A percentile compares a stretch with the other conserved stretches of the same genome.
These are phyloP conservation scores for Kodamaea kaohsiungensis DNA, from an alignment of 805 yeast genomes.

Conservation along the genomic window DNA sequence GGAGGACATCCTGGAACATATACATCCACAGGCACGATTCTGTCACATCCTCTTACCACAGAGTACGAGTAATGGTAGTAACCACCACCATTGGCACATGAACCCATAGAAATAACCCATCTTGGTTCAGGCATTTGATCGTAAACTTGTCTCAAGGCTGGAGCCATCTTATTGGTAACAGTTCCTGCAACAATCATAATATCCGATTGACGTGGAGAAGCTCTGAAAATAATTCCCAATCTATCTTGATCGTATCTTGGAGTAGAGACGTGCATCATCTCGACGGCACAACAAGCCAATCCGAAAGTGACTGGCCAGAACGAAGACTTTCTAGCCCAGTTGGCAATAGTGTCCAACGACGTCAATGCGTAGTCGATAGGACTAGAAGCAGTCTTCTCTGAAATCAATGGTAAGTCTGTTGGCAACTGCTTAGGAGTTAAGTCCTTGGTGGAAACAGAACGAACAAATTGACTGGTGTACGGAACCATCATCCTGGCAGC, in stretches of 20 bases:
- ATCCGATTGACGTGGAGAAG: slow-evolving; percentile 90
- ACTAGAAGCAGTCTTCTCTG: slow-evolving; percentile 53
- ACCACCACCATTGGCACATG: slow-evolving; percentile 94
- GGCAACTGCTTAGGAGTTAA: slow-evolving; percentile 56
- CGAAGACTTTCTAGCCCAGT: slow-evolving; percentile 90
- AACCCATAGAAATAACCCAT: slow-evolving; percentile 94
- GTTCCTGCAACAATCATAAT: slow-evolving; percentile 93
- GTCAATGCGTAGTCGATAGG: slow-evolving; percentile 82
- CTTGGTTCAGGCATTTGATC: slow-evolving; percentile 95
- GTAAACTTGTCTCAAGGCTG: slow-evolving; percentile 87
- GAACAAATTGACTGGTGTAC: slow-evolving; percentile 15
- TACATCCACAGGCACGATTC: slow-evolving; percentile 85
- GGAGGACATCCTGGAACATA: slow-evolving; percentile 96
- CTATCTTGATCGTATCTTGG: slow-evolving; percentile 93
- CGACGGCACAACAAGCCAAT: slow-evolving; percentile 90
- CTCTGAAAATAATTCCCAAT: slow-evolving; percentile 89
- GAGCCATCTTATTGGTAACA: slow-evolving; percentile 90
- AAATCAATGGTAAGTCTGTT: slow-evolving; percentile 69
- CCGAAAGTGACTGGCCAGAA: slow-evolving; percentile 95
- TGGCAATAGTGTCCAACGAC: slow-evolving; percentile 76
- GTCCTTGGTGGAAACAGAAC: slow-evolving; percentile 39
- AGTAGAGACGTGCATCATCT: slow-evolving; percentile 92
- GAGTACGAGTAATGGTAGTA: slow-evolving; percentile 88
- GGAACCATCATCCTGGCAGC: slow-evolving; percentile 16
- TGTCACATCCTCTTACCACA: slow-evolving; percentile 87